Base-by-base conservation (phyloP, 495 filamentous ascomycete genomes). In the Neurospora terricola region DNA sequence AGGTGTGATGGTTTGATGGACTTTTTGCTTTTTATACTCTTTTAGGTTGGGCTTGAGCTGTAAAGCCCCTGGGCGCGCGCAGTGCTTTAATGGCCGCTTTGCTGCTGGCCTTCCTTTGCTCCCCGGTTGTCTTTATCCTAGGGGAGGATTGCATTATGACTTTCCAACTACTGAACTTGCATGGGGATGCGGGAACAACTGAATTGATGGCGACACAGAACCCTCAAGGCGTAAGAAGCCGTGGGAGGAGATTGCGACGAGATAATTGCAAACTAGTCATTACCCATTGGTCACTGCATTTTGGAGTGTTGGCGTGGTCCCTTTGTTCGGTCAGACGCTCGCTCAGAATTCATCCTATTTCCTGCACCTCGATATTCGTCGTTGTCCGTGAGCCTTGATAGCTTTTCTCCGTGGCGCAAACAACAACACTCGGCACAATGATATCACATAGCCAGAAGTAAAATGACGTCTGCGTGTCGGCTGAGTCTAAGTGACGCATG, bases 1-100 rank as follows among this genome's bases (percentile, higher is more conserved):
- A 70, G 75, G 59, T 74, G 71, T 74, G 37, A 38, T 74, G 73
- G 66, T 72, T 74, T 70, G 75, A 73, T 71, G 72, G 72, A 71
- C 73, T 75, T 78, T 38, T 45, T 59, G 42, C 62, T 71, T 72
- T 78, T 69, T 70, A 71, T 16, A 34, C 54, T 66, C 54, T 66
- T 66, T 66, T 66, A 66, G 14, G 54, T 66, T 27, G 30, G 73
- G 76, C 72, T 39, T 71, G 74, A 71, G 71, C 73, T 74, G 71
- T 62, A 59, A 70, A 71, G 71, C 27, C 27, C 54, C 7, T 66
- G 27, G 54, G 54, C 54, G 54, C 69, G 73, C 73, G 69, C 54
- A 73, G 37, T 39, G 23, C 10, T 69, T 66, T 18, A 34, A 66
- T 30, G 54, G 30, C 54, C 54, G 27, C 54, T 66, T 66, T 16